These are phyloP conservation scores for Penicillium subrubescens DNA, from an alignment of 495 filamentous ascomycete genomes.

Conservation along the genomic window DNA sequence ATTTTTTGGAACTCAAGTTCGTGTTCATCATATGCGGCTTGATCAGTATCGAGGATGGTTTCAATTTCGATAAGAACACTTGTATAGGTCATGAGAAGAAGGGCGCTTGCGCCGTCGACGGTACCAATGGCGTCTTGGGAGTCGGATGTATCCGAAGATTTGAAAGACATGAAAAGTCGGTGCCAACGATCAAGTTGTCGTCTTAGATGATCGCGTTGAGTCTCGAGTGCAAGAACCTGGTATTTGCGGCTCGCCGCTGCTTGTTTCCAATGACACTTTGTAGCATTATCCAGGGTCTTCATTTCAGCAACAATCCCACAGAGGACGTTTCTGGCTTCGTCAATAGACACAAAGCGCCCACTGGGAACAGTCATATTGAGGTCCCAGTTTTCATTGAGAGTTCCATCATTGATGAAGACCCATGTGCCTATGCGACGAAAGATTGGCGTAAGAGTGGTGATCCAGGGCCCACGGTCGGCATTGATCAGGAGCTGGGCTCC, in stretches of 20 bases:
- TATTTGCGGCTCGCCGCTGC: background rate
- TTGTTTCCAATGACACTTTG: conserved; percentile 10
- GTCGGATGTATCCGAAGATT: background rate
- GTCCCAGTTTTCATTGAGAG: background rate
- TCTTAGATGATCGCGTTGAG: conserved; percentile 8
- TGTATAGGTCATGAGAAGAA: conserved; percentile 22
- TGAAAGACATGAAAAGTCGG: conserved; percentile 7
- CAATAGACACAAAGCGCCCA: conserved; percentile 5
- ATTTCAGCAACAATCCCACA: conserved; percentile 19
- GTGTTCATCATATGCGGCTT: conserved; percentile 22
- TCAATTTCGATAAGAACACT: conserved; percentile 23
- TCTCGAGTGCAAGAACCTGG: background rate
- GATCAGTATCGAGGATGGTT: conserved; percentile 18
- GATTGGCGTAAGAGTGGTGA: conserved; percentile 15
- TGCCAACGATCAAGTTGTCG: conserved; percentile 16
- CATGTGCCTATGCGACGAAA: conserved; percentile 22
- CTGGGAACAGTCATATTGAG: background rate
- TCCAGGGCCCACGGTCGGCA: background rate
- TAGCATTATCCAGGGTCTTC: conserved; percentile 18
- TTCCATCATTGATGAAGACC: conserved; percentile 11
- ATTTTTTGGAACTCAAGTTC: conserved; percentile 23
- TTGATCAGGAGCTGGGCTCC: conserved; percentile 28
- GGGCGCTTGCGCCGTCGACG: conserved; percentile 6
- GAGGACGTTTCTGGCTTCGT: conserved; percentile 23
- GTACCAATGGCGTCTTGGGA: background rate